These are phyloP conservation scores for Phaeoacremonium minimum DNA, from an alignment of 2,329 filamentous ascomycete genomes.

Conservation along the genomic window DNA sequence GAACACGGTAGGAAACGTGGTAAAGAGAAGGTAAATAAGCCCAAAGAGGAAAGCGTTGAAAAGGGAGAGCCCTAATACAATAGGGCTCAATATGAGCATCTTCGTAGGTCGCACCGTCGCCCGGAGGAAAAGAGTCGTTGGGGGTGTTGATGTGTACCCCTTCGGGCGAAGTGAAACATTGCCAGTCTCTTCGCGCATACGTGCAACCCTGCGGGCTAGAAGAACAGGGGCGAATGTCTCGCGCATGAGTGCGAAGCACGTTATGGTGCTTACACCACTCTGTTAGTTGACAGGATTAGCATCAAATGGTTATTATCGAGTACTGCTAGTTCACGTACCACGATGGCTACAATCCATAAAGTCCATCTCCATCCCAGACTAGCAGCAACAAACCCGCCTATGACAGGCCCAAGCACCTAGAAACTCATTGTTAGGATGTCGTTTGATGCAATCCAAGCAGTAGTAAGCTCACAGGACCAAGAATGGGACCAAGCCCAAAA, in stretches of 20 bases:
- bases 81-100: conserved; percentile 38
- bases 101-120: conserved; percentile 15
- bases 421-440: neutral
- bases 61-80: conserved; percentile 35
- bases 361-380: conserved; percentile 5
- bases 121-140: conserved; percentile 4
- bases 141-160: conserved; percentile 1
- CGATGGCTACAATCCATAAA: conserved; percentile 3
- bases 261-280: too few species aligned
- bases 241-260: conserved; percentile 4
- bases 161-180: conserved; percentile 24
- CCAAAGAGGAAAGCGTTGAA: conserved; percentile 20
- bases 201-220: conserved; percentile 32
- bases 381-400: conserved; percentile 5
- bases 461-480: conserved; percentile 1
- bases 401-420: conserved; percentile 6
- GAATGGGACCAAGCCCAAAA: conserved; percentile 3
- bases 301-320: too few species aligned
- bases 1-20: conserved; percentile 19
- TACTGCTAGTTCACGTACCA: too few species aligned
- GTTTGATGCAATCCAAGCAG: neutral
- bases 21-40: conserved; percentile 19
- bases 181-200: conserved; percentile 34
- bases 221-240: conserved; percentile 22
- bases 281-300: too few species aligned